Percentiles rank a stretch among this genome's conserved stretches.
phyloP scores from a whole-genome alignment of 257 asterid genomes.

The Misopates orontium region DNA sequence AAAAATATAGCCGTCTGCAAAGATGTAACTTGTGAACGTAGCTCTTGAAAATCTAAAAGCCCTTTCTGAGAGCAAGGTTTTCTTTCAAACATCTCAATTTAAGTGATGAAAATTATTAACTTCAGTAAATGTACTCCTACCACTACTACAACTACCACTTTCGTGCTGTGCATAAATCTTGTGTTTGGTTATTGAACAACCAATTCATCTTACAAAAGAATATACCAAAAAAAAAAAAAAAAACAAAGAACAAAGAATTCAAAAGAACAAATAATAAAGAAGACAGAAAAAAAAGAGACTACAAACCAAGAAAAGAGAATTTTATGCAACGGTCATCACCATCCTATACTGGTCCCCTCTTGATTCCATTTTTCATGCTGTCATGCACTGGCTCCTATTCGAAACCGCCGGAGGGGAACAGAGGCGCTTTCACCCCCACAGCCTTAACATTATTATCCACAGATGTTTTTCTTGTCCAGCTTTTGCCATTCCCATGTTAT shows the following conservation, averaged over 20 bases:
- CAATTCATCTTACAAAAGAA: constrained; percentile 45
- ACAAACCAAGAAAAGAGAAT: constrained; percentile 24
- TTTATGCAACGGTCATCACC: constrained; percentile 25
- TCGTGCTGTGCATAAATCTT: constrained; percentile 19
- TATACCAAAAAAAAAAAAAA: constrained; percentile 19
- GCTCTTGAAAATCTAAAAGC: not conserved
- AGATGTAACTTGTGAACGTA: too few relatives aligned
- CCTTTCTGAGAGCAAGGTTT: not conserved
- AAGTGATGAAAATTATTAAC: constrained; percentile 18
- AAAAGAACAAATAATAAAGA: constrained; percentile 4
- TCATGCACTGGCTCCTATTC: constrained; percentile 15
- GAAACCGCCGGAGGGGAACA: not conserved
- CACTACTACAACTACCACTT: not conserved
- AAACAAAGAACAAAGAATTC: constrained; percentile 32
- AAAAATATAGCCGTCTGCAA: too few relatives aligned
- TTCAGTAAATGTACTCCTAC: not conserved
- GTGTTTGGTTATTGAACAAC: constrained; percentile 6
- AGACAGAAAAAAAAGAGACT: not conserved
- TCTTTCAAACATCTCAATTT: not conserved
- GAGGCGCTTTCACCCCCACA: constrained; percentile 9
- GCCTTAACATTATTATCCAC: not conserved
- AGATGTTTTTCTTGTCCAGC: constrained; percentile 18
- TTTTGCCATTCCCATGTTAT: constrained; percentile 8
- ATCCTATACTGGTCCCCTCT: constrained; percentile 21
- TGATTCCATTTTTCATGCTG: constrained; percentile 6